A percentile compares a stretch with the other conserved stretches of the same genome.
Conservation (phyloP, 768 basidiomycete genomes). For the Tulasnella sp. region DNA sequence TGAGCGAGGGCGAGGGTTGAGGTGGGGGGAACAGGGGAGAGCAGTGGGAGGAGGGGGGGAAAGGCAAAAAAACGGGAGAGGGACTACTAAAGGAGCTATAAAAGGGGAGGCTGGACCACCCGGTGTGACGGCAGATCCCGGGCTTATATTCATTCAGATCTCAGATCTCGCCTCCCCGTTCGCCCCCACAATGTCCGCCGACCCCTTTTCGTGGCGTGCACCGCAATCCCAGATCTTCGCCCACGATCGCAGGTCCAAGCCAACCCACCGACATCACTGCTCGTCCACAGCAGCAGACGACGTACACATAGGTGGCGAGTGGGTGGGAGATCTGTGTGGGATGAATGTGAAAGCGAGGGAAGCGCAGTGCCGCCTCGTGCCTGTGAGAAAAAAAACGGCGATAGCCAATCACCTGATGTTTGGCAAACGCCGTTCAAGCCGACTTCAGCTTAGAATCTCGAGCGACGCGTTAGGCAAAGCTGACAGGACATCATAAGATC, state of each 20-base stretch:
- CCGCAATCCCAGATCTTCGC: neutral
- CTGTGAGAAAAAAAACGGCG: conserved; percentile 8
- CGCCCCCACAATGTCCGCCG: neutral
- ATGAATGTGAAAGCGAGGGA: neutral
- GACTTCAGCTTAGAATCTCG: neutral
- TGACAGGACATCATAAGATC: neutral
- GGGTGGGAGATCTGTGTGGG: neutral
- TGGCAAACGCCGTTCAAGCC: conserved; percentile 13
- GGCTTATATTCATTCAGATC: neutral
- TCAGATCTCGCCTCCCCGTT: neutral
- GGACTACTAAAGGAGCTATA: neutral
- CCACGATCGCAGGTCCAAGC: neutral
- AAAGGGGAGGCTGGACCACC: neutral
- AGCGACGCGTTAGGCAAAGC: neutral
- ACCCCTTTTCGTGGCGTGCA: neutral
- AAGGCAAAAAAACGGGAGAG: conserved; percentile 8
- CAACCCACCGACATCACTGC: neutral
- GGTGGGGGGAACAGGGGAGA: neutral
- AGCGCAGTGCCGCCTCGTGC: neutral
- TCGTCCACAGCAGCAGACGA: neutral
- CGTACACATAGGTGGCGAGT: neutral
- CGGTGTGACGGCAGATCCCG: conserved; percentile 2
- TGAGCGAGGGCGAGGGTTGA: neutral
- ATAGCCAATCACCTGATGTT: neutral
- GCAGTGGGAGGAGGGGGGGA: neutral